These are phyloP conservation scores for Raphanus sativus DNA, from an alignment of 345 rosid species.

Conservation along the genomic window DNA sequence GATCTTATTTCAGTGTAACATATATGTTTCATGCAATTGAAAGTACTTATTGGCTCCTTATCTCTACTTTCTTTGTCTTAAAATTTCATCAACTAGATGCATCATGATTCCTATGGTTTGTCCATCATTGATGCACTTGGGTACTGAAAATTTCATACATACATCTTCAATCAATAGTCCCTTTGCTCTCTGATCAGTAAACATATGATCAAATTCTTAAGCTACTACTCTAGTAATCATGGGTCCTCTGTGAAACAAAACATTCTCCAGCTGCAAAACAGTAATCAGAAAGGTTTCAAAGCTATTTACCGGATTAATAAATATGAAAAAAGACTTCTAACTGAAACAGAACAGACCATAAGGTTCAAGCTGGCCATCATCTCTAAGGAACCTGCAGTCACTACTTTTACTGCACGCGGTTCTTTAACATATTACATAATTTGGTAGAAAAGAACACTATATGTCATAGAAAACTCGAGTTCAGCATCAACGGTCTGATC, in stretches of 20 bases:
- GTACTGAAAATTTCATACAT: background rate
- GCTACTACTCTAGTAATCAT: background rate
- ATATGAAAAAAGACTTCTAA: background rate
- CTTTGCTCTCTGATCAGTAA: background rate
- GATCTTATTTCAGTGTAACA: background rate
- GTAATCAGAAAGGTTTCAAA: background rate
- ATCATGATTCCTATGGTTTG: background rate
- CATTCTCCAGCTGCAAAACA: background rate
- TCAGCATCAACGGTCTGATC: too few relatives aligned
- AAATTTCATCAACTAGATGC: too few relatives aligned
- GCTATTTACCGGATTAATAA: background rate
- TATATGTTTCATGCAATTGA: background rate
- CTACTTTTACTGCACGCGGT: background rate
- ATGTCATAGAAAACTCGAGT: too few relatives aligned
- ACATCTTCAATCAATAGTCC: background rate
- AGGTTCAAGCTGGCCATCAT: background rate
- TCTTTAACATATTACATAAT: background rate
- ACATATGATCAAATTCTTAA: background rate
- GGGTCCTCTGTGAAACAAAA: background rate
- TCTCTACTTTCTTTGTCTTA: background rate
- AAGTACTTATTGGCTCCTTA: background rate
- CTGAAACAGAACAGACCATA: background rate
- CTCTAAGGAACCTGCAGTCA: background rate
- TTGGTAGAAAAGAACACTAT: background rate
- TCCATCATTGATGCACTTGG: background rate